These are phyloP conservation scores for Fonsecaea erecta DNA, from an alignment of 2,329 filamentous ascomycete genomes.

Conservation along the genomic window DNA sequence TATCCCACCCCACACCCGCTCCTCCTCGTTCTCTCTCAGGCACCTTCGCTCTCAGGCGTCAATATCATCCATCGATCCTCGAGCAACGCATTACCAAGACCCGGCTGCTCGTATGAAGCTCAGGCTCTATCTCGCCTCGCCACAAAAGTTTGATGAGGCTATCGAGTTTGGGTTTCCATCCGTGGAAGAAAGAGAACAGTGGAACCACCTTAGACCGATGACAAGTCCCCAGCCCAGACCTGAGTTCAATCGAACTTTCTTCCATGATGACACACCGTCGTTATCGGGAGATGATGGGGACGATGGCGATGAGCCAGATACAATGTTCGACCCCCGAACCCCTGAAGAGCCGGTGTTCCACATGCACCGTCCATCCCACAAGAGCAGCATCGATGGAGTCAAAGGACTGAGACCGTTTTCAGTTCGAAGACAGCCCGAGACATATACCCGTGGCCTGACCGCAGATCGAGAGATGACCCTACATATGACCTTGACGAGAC, in stretches of 20 bases:
- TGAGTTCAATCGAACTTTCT: conserved; percentile 57
- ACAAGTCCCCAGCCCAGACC: conserved; percentile 48
- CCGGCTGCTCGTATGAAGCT: conserved; percentile 86
- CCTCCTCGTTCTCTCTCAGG: conserved; percentile 44
- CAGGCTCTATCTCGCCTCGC: conserved; percentile 81
- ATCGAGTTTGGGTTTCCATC: conserved; percentile 88
- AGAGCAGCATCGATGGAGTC: conserved; percentile 26
- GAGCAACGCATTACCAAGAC: conserved; percentile 84
- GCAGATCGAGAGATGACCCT: conserved; percentile 88
- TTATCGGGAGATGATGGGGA: conserved; percentile 47
- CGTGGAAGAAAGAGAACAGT: conserved; percentile 40
- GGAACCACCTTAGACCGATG: conserved; percentile 30
- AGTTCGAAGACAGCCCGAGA: conserved; percentile 39
- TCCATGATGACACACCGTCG: conserved; percentile 54
- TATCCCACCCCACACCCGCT: conserved; percentile 38
- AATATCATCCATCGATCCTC: conserved; percentile 66
- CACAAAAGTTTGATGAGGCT: conserved; percentile 94
- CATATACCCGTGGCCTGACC: conserved; percentile 57
- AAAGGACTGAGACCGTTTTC: conserved; percentile 23
- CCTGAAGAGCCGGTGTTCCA: conserved; percentile 38
- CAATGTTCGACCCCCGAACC: conserved; percentile 37
- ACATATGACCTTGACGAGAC: conserved; percentile 90
- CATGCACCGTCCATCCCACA: conserved; percentile 26
- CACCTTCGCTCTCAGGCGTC: conserved; percentile 45
- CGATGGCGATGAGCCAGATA: conserved; percentile 33